These are phyloP conservation scores for Lotus japonicus DNA, from an alignment of 306 rosid genomes.

Conservation along the genomic window DNA sequence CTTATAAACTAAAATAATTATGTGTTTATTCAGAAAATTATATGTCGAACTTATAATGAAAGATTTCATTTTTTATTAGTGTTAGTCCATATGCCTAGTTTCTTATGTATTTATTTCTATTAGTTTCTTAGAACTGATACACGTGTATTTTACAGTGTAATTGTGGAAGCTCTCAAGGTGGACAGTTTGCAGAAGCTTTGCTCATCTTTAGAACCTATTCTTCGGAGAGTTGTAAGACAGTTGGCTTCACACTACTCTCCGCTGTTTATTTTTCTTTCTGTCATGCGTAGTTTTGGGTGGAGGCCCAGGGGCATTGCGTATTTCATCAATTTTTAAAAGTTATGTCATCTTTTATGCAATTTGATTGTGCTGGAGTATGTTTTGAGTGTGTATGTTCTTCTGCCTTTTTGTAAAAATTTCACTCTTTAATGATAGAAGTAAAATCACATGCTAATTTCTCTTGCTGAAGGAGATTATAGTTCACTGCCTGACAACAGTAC, in stretches of 20 bases:
- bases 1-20: background rate
- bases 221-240: constrained; percentile 71
- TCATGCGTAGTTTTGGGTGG: background rate
- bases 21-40: constrained; percentile 7
- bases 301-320: background rate
- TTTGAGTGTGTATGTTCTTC: background rate
- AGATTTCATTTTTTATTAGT: background rate
- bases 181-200: constrained; percentile 81
- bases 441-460: background rate
- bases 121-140: background rate
- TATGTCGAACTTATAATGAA: background rate
- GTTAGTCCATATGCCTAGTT: background rate
- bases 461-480: background rate
- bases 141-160: constrained; percentile 48
- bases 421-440: background rate
- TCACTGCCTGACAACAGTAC: background rate
- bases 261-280: background rate
- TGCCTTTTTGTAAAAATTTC: background rate
- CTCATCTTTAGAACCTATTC: constrained; percentile 76
- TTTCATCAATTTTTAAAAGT: background rate
- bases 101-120: background rate
- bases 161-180: constrained; percentile 77
- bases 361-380: background rate
- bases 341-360: background rate
- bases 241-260: constrained; percentile 7